Evolutionary conservation across 148 eudicot genomes (phyloP), one percentile per base, ranked within the genome.

Genomic region (Amaranthus palmeri): DNA sequence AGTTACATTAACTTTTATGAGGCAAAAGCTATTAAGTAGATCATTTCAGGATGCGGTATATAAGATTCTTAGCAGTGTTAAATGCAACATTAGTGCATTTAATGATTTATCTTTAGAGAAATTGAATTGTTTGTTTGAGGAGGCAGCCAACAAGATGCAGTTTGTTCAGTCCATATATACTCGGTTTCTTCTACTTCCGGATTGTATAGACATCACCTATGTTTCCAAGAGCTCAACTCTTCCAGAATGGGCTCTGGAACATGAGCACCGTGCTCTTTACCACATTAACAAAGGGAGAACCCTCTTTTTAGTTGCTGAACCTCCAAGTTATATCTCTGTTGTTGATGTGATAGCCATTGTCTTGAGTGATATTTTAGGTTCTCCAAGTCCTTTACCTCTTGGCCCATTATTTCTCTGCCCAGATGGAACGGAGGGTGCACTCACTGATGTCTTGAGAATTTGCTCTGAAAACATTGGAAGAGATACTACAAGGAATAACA

Each of bases 1-100:
- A 53, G 76, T 95, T 77, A 69, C 86, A 64, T 80, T 89, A 60
- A 78, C 83, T 43, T 59, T 80, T 64, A 72, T 89, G 76, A 83
- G 78, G 72, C 82, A 86, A 55, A 95, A 88, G 78, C 77, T 95
- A 73, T 77, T 74, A 71, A 89, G 88, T 76, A 81, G 59, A 78
- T 87, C 99, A 54, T 95, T 91, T 84, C 99, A 91, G 78, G 81
- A 80, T 57, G 96, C 93, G n/a, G 85, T 91, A 67, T 83, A 80
- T 85, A 83, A 81, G 78, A 79, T 95, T 72, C 62, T 88, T 67
- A 74, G 71, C 51, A 83, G 86, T 65, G 54, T 84, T 36, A 81
- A 78, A 55, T 79, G 75, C 70, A 80, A 78, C 55, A 54, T 77
- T 78, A 75, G 83, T 54, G 54, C 77, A 53, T 80, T 77, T 62